These are phyloP conservation scores for Knufia fluminis DNA, from an alignment of 2,329 filamentous ascomycete genomes.

Conservation along the genomic window DNA sequence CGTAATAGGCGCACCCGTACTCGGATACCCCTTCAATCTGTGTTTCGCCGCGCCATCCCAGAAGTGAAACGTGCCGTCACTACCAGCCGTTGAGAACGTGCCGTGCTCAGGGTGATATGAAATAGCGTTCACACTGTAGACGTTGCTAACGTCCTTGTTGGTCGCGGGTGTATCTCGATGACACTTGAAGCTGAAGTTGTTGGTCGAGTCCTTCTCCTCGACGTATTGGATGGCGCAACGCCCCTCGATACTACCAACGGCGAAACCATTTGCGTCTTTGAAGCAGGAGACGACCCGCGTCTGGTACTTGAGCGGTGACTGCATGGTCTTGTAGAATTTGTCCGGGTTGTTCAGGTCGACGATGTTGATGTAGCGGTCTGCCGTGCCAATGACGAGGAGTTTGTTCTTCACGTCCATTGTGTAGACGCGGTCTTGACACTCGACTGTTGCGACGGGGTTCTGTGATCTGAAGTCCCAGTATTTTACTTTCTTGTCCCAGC, in stretches of 20 bases:
- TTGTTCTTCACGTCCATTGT: constrained; percentile 85
- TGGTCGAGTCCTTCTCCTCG: constrained; percentile 82
- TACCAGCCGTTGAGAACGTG: constrained; percentile 95
- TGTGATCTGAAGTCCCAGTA: constrained; percentile 48
- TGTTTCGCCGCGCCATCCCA: constrained; percentile 86
- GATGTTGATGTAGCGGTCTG: constrained; percentile 92
- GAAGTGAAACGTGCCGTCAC: constrained; percentile 76
- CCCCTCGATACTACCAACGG: constrained; percentile 92
- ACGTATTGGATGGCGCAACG: constrained; percentile 97
- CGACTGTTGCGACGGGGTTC: constrained; percentile 37
- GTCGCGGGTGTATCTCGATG: constrained; percentile 69
- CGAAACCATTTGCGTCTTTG: constrained; percentile 80
- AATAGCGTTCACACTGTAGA: constrained; percentile 93
- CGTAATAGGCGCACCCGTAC: constrained; percentile 77
- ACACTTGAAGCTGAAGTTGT: constrained; percentile 99
- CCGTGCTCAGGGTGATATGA: constrained; percentile 94
- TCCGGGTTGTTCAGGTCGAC: constrained; percentile 80
- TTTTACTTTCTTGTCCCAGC: constrained; percentile 50
- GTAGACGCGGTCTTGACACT: constrained; percentile 54
- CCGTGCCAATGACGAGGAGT: constrained; percentile 82
- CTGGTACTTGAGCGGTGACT: constrained; percentile 97
- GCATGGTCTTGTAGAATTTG: constrained; percentile 91
- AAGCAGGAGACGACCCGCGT: constrained; percentile 94
- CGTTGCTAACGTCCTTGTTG: constrained; percentile 61
- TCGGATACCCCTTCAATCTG: constrained; percentile 77